Evolutionary conservation across 352 stramenopile species (phyloP), one percentile per base, ranked within the genome.

Genomic region (Phytophthora pistaciae): DNA sequence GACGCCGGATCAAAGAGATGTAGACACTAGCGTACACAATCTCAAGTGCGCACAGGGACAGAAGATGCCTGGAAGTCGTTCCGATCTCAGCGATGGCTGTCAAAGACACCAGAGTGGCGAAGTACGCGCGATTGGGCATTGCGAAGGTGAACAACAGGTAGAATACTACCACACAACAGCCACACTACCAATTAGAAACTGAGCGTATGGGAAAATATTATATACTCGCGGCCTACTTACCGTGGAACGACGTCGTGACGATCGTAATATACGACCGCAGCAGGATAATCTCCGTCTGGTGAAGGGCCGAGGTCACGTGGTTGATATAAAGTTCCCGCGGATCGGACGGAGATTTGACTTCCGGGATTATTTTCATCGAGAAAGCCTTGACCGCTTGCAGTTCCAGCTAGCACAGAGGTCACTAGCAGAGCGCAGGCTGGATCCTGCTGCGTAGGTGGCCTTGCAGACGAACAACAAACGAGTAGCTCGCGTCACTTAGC

Each of bases 231-330:
- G 5, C 29, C 6, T 10, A 33, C 61, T 31, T 64, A 70, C 76
- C 76, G 49, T 83, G 80, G 40, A 80, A 74, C 3, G 68, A 5
- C 33, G 73, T 69, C 42, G 66, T 71, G 25, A 52, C 59, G 48
- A 80, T 74, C 4, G 76, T 78, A 20, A 71, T 67, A 62, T 80
- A 83, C 13, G 72, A 80, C 21, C 69, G 72, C 11, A 83, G 66
- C 52, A 83, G 25, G 18, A 80, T 65, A 38, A 83, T 67, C 25
- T 83, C 76, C 0, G 68, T 74, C 11, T 78, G 66, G 46, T 80
- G 69, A 11, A 79, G 13, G 13, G 68, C 62, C 3, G 55, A 53
- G 6, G 60, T 53, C 60, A 25, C 25, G 18, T 33, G 29, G 14
- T 49, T n/a, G 42, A 49, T 21, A 10, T 49, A 49, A 14, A 33